These are phyloP conservation scores for Epichloe aotearoae DNA, from an alignment of 2,329 filamentous ascomycete genomes.

Conservation along the genomic window DNA sequence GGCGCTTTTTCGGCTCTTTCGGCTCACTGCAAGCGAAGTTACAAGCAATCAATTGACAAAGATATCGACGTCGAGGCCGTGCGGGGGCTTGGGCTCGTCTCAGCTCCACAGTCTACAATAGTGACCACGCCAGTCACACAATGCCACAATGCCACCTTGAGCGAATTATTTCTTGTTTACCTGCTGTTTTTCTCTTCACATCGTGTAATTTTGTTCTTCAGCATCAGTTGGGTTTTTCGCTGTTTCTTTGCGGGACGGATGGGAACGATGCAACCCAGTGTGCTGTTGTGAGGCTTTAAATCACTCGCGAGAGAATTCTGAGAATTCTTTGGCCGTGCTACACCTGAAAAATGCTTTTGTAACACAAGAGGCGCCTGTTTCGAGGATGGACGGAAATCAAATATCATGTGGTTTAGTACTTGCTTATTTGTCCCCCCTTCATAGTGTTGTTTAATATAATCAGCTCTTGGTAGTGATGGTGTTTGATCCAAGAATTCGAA, in stretches of 20 bases:
- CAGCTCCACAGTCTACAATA: not conserved
- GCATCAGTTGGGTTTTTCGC: no score
- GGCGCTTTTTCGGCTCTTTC: not conserved
- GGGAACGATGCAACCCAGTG: no score
- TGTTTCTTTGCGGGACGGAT: no score
- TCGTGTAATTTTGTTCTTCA: not conserved
- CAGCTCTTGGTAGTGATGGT: not conserved
- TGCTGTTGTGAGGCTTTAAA: no score
- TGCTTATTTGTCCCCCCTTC: not conserved
- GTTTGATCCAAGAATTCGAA: not conserved
- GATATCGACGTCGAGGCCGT: constrained; percentile 4
- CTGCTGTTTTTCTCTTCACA: not conserved
- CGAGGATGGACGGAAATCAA: not conserved
- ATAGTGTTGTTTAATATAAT: not conserved
- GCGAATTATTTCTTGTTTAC: not conserved
- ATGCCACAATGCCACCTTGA: not conserved
- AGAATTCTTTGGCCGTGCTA: no score
- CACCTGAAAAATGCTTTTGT: no score
- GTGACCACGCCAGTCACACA: not conserved
- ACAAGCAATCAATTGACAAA: not conserved
- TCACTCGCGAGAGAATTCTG: no score
- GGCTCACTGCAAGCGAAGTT: constrained; percentile 1
- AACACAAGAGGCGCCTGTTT: not conserved
- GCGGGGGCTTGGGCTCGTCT: not conserved
- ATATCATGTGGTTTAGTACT: not conserved